Conservation (phyloP, 2,329 filamentous ascomycete species). For the Coniochaeta prunicola region DNA sequence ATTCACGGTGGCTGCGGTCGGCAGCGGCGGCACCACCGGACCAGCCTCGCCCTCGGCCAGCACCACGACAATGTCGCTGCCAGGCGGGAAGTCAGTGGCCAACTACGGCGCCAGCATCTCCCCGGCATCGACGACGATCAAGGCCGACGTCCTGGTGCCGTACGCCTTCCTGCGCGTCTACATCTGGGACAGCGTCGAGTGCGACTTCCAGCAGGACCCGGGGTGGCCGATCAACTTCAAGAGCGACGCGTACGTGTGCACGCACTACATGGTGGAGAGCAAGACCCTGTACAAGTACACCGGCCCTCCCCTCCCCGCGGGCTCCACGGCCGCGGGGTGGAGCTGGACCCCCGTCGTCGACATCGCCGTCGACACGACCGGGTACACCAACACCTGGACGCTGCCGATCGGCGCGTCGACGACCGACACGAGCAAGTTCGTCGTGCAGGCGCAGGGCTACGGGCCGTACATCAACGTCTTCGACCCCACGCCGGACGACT, state of each 20-base stretch:
- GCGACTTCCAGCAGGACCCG: background rate
- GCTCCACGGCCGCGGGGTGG: background rate
- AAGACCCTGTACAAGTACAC: background rate
- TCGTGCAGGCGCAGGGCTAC: background rate
- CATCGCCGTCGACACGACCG: background rate
- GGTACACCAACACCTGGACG: background rate
- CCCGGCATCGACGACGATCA: background rate
- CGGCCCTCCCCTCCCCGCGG: background rate
- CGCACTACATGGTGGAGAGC: background rate
- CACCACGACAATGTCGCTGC: background rate
- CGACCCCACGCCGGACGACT: background rate
- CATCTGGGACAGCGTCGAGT: background rate
- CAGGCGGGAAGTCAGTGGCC: background rate
- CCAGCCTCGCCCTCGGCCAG: background rate
- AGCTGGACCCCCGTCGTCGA: background rate
- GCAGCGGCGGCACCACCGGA: background rate
- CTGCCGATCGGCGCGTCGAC: background rate
- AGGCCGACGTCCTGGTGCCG: background rate
- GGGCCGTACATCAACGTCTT: background rate
- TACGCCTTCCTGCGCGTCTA: background rate
- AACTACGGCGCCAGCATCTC: too few species aligned
- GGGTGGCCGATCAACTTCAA: background rate
- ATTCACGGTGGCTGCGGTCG: background rate
- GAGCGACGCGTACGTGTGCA: background rate
- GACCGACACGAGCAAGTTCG: background rate